phyloP scores from a whole-genome alignment of 352 stramenopile species.

The Phytophthora ramorum region DNA sequence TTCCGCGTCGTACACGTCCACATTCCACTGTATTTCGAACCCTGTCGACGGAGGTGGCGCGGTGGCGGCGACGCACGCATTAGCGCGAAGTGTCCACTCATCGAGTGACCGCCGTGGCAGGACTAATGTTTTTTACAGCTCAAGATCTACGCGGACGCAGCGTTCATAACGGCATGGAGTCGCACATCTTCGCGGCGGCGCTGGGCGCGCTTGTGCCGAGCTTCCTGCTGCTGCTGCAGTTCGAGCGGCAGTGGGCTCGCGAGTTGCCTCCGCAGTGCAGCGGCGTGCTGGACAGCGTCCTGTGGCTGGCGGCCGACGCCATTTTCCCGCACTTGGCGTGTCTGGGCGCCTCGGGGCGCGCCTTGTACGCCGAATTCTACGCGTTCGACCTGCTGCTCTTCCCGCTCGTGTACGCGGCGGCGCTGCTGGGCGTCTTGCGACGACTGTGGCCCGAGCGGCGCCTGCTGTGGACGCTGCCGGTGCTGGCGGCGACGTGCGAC shows the following conservation, averaged over 20 bases:
- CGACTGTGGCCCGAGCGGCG: constrained; percentile 37
- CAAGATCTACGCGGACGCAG: too few species aligned
- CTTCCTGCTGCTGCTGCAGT: constrained; percentile 42
- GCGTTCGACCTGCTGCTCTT: constrained; percentile 57
- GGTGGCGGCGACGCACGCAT: too few species aligned
- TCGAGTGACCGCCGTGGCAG: too few species aligned
- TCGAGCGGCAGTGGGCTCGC: constrained; percentile 36
- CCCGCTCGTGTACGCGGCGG: constrained; percentile 51
- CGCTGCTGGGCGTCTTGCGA: constrained; percentile 34
- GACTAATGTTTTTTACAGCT: too few species aligned
- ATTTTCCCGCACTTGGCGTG: constrained; percentile 50
- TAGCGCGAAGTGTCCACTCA: too few species aligned
- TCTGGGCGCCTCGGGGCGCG: constrained; percentile 34
- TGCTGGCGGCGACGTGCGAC: constrained; percentile 40
- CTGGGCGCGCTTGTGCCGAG: constrained; percentile 47
- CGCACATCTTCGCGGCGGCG: constrained; percentile 39
- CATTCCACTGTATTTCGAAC: too few species aligned
- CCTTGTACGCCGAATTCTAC: constrained; percentile 55
- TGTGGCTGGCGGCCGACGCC: constrained; percentile 36
- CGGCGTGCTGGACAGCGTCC: constrained; percentile 40
- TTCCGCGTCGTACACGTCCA: too few species aligned
- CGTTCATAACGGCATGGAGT: constrained; percentile 18
- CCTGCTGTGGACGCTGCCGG: constrained; percentile 31
- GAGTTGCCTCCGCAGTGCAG: constrained; percentile 49
- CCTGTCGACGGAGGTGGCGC: too few species aligned